These are phyloP conservation scores for Gnaphalium uliginosum DNA, from an alignment of 129 eudicot genomes.

Conservation along the genomic window DNA sequence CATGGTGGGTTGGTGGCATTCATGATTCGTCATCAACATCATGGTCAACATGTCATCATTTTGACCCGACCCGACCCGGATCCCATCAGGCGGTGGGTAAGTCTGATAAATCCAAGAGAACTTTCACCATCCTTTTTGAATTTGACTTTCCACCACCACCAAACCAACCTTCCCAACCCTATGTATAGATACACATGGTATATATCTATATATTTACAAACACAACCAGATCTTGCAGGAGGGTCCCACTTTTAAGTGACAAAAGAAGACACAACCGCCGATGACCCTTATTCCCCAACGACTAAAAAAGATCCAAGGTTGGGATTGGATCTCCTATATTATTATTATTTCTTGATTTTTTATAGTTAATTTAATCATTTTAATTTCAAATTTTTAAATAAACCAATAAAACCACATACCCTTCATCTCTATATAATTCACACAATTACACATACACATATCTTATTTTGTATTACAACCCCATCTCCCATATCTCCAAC, in stretches of 20 bases:
- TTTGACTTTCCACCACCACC: slow-evolving; percentile 19
- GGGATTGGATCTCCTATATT: slow-evolving; percentile 15
- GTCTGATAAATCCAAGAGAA: not conserved
- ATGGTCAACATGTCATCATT: not conserved
- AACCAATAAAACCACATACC: not conserved
- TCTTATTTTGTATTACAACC: slow-evolving; percentile 14
- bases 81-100: slow-evolving; percentile 1
- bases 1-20: slow-evolving; percentile 32
- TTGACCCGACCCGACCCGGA: slow-evolving; percentile 4
- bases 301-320: slow-evolving; percentile 28
- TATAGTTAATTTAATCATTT: slow-evolving; percentile 13
- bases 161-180: not conserved
- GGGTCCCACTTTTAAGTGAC: slow-evolving; percentile 16
- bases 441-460: slow-evolving; percentile 13
- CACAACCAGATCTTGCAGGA: slow-evolving; percentile 19
- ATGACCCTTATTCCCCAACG: not conserved
- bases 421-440: slow-evolving; percentile 35
- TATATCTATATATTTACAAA: slow-evolving; percentile 25
- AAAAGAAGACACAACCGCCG: slow-evolving; percentile 29
- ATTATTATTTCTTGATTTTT: slow-evolving; percentile 11
- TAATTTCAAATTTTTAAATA: no score
- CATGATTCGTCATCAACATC: slow-evolving; percentile 12
- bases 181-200: not conserved
- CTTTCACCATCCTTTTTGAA: not conserved
- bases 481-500: slow-evolving; percentile 39